Percentiles rank a stretch among this genome's conserved stretches.
These are phyloP conservation scores for Lenzites betulinus DNA, from an alignment of 768 basidiomycete genomes.

Conservation along the genomic window DNA sequence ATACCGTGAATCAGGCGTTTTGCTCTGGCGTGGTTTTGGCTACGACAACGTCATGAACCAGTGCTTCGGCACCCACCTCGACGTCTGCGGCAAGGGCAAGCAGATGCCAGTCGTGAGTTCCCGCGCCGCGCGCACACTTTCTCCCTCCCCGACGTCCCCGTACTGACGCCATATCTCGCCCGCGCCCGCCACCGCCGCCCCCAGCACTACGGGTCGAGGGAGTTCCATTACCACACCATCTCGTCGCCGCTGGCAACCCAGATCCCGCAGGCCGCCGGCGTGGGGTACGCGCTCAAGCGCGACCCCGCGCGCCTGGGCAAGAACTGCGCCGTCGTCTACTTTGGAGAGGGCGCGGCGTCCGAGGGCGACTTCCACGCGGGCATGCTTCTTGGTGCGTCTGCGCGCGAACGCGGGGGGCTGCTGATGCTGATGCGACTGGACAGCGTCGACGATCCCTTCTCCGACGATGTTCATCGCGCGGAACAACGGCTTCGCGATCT, in stretches of 20 bases:
- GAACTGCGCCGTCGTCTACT: constrained; percentile 85
- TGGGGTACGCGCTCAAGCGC: constrained; percentile 85
- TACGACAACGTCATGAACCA: constrained; percentile 86
- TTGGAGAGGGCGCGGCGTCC: constrained; percentile 92
- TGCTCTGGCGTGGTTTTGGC: constrained; percentile 84
- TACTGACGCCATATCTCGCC: background rate
- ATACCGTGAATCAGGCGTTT: constrained; percentile 91
- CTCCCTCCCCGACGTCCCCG: constrained; percentile 1
- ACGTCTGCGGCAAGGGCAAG: constrained; percentile 78
- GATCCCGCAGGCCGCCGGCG: constrained; percentile 93
- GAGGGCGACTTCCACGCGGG: constrained; percentile 98
- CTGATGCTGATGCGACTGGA: background rate
- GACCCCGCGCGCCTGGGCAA: constrained; percentile 66
- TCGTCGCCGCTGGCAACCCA: constrained; percentile 94
- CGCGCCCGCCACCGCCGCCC: background rate
- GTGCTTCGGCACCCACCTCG: constrained; percentile 86
- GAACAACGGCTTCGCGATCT: constrained; percentile 94
- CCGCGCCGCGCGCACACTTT: too few species aligned
- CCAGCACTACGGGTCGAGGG: constrained; percentile 83
- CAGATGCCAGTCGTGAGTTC: constrained; percentile 88
- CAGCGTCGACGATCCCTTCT: constrained; percentile 71
- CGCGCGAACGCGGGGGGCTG: background rate
- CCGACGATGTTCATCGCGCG: constrained; percentile 75
- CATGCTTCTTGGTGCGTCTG: constrained; percentile 51
- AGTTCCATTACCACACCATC: constrained; percentile 90